Base-by-base conservation (phyloP, 2,329 filamentous ascomycete species). In the Aspergillus sp. region DNA sequence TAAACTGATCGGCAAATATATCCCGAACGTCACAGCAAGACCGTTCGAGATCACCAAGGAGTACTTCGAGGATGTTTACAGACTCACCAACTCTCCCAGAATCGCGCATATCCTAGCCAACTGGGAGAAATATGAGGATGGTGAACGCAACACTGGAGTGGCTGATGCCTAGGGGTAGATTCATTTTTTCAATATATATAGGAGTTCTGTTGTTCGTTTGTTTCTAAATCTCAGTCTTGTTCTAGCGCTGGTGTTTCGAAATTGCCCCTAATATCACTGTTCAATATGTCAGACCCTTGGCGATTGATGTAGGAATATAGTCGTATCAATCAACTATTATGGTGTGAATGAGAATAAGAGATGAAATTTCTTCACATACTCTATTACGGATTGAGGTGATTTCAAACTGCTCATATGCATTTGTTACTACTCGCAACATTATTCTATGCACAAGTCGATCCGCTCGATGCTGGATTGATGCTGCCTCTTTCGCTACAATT, bases 61-160 rank as follows among this genome's bases (percentile, higher is more conserved):
- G 82, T 99, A 99, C 82, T 99, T 99, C 80, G 94, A 99, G 85
- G 95, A 98, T 74, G 96, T 99, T 54, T 98, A 98, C 82, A 87
- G 88, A 71, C 81, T 99, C 75, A 99, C 95, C 57, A 97, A 96
- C 81, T 86, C 83, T 19, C 87, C 87, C 48, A 82, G 79, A 43
- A 80, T 82, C 65, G 80, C 79, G 32, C 75, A 80, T 62, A 78
- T 82, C 61, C 77, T 97, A 76, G 91, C 92, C 67, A 97, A 97
- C 82, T 92, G 89, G 89, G 89, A 91, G 53, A 89, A 87, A 77
- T 91, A 90, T 74, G 80, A 82, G 65, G 78, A 80, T 30, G 70
- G 61, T 57, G 72, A 72, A 30, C 69, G 66, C 60, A 58, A 63
- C 2, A 61, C 65, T 41, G 63, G 65, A 56, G 59, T 65, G 54